Evolutionary conservation across 345 rosid species (phyloP), one percentile per base, ranked within the genome.

Genomic region (Eutrema heterophyllum): DNA sequence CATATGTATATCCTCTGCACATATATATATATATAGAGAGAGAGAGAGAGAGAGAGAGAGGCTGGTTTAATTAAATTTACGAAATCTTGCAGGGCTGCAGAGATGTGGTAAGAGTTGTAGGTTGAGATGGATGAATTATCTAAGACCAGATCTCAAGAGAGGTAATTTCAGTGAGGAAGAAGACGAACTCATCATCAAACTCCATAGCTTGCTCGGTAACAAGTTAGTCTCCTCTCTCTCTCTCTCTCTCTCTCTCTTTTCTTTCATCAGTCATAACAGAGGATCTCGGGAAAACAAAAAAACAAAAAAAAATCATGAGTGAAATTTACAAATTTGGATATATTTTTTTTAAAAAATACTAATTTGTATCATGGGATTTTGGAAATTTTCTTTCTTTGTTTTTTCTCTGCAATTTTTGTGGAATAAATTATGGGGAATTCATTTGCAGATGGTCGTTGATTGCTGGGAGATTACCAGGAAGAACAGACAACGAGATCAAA

Each of bases 401-500:
- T 21, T 16, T 33, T 5, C 7, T 33, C 0, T n/a, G n/a, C 16
- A 55, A 33, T 56, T 56, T 65, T 21, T 1, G 24, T 21, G 24
- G 11, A 49, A 35, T 2, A 51, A 52, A 8, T 30, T 9, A 27
- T 36, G 15, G 11, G 33, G 5, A 26, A 27, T 43, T 58, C 9
- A 46, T 32, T 14, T 72, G 45, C 68, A 86, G 97, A 61, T 92
- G 97, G 97, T 92, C 93, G n/a, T 79, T 89, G 24, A 91, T 91
- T 29, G 95, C 97, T 18, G 89, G 90, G 64, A 82, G 93, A 45
- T 73, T 91, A 69, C 88, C 95, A 1, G 95, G 95, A 69, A 86
- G 97, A 78, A 91, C 97, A n/a, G 95, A 91, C 41, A 89, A 91
- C 62, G 95, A 91, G 75, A 91, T 91, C 51, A 91, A 91, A 81